phyloP scores from a whole-genome alignment of 805 yeast genomes.

The Candida tallmaniae region DNA sequence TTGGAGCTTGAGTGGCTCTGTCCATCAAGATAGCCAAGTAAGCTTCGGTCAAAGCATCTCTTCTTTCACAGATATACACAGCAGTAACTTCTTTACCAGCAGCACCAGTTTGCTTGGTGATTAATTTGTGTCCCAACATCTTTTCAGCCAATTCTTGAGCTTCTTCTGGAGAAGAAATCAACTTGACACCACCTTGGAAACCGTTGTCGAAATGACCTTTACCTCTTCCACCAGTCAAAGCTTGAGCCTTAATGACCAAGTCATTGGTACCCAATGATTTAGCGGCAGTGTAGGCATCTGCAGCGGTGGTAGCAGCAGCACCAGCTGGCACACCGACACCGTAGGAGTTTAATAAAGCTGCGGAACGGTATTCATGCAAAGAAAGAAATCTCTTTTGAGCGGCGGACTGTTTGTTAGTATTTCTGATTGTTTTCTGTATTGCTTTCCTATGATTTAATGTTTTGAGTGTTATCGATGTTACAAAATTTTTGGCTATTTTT shows the following conservation, averaged over 20 bases:
- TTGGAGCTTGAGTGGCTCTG: slow-evolving; percentile 83
- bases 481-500: too few relatives aligned
- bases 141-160: slow-evolving; percentile 80
- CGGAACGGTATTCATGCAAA: slow-evolving; percentile 94
- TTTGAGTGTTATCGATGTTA: too few relatives aligned
- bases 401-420: slow-evolving; percentile 15
- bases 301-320: slow-evolving; percentile 83
- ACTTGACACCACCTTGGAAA: slow-evolving; percentile 92
- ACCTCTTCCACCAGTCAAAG: slow-evolving; percentile 99
- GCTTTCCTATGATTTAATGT: too few relatives aligned
- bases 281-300: slow-evolving; percentile 83
- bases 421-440: too few relatives aligned
- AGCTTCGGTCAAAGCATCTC: slow-evolving; percentile 90
- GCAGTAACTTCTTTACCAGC: slow-evolving; percentile 97
- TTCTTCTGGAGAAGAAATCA: slow-evolving; percentile 80
- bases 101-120: slow-evolving; percentile 97
- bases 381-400: slow-evolving; percentile 68
- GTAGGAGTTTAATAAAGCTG: slow-evolving; percentile 74
- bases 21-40: slow-evolving; percentile 93
- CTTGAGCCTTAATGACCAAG: slow-evolving; percentile 96
- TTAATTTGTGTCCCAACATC: slow-evolving; percentile 88
- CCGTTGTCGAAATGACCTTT: slow-evolving; percentile 97
- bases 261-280: slow-evolving; percentile 69
- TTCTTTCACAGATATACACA: slow-evolving; percentile 92
- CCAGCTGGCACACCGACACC: slow-evolving; percentile 92